Evolutionary conservation across 2,329 filamentous ascomycete genomes (phyloP), one percentile per base, ranked within the genome.

Genomic region (Leptosphaerulina australis): DNA sequence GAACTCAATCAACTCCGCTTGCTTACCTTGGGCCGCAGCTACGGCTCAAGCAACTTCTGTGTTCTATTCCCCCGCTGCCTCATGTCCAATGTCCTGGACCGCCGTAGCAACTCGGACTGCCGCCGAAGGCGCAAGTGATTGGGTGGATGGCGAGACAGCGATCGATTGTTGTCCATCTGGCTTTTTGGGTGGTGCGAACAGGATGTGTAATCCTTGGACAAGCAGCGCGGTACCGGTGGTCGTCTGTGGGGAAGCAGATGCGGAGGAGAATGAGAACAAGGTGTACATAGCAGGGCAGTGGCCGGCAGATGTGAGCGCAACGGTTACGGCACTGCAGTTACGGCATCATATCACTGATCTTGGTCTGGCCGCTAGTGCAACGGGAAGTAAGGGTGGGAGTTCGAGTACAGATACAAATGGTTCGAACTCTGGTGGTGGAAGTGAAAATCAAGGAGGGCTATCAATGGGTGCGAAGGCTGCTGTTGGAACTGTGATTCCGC

Each of bases 401-500:
- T 22, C 39, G 3, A 33, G 26, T 8, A 41, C 36, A 24, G 28
- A 26, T 21, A 33, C 33, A 15, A 30, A 21, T n/a, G 18, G 24
- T 17, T 12, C 41, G 11, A 34, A 20, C 2, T 9, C 22, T 11
- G 36, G 36, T 21, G 38, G 20, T 25, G 46, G 40, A 7, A 22
- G 25, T 22, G 68, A 74, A 6, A 79, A 80, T 3, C 40, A 33
- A 3, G 67, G 74, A 5, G 81, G 82, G 3, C 74, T 91, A 3
- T 77, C 72, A 51, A 80, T 80, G 43, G 79, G 81, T 26, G 87
- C 86, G 28, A 91, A 83, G 57, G 95, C 95, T 56, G 92, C 92
- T 1, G 85, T 97, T 31, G 92, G 91, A 1, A 92, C 96, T 0
- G 89, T 96, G 6, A 88, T 97, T 1, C 92, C 93, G 3, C 91